Evolutionary conservation across 202 grass and related monocot genomes (phyloP), one percentile per base, ranked within the genome.

Genomic region (Zoysia matrella): DNA sequence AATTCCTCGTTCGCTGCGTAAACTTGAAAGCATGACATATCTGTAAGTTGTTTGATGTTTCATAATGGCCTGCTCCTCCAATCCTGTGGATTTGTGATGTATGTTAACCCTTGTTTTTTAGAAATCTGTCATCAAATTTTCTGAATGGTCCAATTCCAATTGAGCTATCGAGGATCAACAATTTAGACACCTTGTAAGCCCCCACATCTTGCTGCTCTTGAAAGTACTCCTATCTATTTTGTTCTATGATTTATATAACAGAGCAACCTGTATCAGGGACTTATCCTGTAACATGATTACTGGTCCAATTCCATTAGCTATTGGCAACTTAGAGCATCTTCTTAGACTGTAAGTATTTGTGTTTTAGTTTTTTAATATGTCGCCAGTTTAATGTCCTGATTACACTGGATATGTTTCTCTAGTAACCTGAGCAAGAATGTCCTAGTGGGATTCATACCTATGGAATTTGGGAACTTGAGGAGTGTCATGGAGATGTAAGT

Each of bases 351-450:
- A 88, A 80, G 88, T 66, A 67, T 88, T 75, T 73, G 46, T 47
- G 1, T 72, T 7, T 48, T 36, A 18, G 46, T 70, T 3, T 76
- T 4, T 76, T 22, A 22, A 22, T 22, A 22, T 22, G 22, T 52
- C 71, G 39, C 65, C 49, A 58, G 13, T 39, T 70, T 79, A 57
- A 68, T 76, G 8, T 72, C 60, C 54, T 87, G 36, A 54, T 78
- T 22, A 67, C 11, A 43, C 69, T 30, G 11, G 65, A 58, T 40
- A 41, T 64, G 54, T 73, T 82, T 81, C 45, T 82, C 43, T 76
- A 99, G 97, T 57, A 99, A 99, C 69, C 83, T 99, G 55, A 99
- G 97, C 91, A 90, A 99, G 60, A 99, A 99, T 77, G 81, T 63
- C 72, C 78, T 99, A 44, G 60, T 80, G 54, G 89, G 97, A 63